Percentiles rank a stretch among this genome's conserved stretches.
phyloP scores from a whole-genome alignment of 768 basidiomycete genomes.

The Mycena polygramma region DNA sequence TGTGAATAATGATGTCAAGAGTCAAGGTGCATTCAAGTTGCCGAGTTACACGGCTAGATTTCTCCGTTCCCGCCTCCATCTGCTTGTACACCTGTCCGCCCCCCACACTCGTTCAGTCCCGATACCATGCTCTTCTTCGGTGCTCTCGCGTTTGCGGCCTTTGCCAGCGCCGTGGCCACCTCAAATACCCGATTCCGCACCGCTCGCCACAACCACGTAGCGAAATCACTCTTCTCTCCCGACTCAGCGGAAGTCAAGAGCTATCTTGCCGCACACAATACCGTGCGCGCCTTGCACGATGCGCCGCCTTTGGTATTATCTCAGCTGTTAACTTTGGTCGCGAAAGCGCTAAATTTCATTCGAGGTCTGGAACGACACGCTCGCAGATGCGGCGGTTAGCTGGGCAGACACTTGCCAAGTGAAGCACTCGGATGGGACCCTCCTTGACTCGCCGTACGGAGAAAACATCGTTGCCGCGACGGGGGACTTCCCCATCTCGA shows the following conservation, averaged over 20 bases:
- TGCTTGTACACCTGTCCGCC: slow-evolving; percentile 43
- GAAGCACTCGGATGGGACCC: slow-evolving; percentile 58
- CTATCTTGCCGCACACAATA: slow-evolving; percentile 61
- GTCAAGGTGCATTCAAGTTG: no score
- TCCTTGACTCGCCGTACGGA: slow-evolving; percentile 60
- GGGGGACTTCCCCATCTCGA: slow-evolving; percentile 55
- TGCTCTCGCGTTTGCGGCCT: slow-evolving; percentile 44
- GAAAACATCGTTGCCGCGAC: slow-evolving; percentile 71
- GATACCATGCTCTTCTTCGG: slow-evolving; percentile 46
- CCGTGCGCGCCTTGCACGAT: slow-evolving; percentile 56
- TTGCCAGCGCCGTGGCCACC: slow-evolving; percentile 39
- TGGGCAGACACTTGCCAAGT: slow-evolving; percentile 68
- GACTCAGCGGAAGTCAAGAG: slow-evolving; percentile 13
- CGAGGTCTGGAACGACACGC: slow-evolving; percentile 58
- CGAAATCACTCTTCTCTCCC: not conserved
- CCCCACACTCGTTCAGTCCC: slow-evolving; percentile 51
- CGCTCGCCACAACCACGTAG: slow-evolving; percentile 30
- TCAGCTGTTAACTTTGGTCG: not conserved
- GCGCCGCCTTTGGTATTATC: slow-evolving; percentile 51
- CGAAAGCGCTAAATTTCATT: not conserved
- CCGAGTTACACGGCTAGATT: no score
- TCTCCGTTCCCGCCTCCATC: not conserved
- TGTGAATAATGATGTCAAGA: no score
- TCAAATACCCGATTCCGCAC: slow-evolving; percentile 33
- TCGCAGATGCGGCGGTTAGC: slow-evolving; percentile 60